phyloP scores from a whole-genome alignment of 2,329 filamentous ascomycete species.

The Neoscytalidium dimidiatum region DNA sequence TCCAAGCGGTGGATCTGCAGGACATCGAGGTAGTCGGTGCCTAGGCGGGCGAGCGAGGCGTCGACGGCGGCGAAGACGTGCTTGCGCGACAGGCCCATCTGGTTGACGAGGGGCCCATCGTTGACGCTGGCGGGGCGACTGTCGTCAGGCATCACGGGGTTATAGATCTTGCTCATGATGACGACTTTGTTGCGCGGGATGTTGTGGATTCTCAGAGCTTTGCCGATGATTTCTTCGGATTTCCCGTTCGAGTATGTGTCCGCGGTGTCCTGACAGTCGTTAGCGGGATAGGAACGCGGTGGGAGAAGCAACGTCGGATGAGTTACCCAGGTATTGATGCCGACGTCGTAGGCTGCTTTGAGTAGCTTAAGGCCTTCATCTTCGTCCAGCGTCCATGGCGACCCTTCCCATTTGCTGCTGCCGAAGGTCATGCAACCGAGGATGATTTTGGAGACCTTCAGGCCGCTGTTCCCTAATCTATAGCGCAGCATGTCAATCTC shows the following conservation, averaged over 20 bases:
- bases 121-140: constrained; percentile 14
- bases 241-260: constrained; percentile 29
- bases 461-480: constrained; percentile 36
- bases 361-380: constrained; percentile 37
- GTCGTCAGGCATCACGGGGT: constrained; percentile 20
- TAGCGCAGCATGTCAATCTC: background rate
- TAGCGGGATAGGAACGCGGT: background rate
- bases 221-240: constrained; percentile 32
- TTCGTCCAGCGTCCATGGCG: constrained; percentile 43
- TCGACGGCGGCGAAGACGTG: constrained; percentile 44
- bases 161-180: constrained; percentile 32
- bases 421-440: constrained; percentile 58
- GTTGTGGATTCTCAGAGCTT: constrained; percentile 27
- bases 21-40: constrained; percentile 61
- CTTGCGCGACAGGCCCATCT: constrained; percentile 37
- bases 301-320: constrained; percentile 38
- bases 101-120: constrained; percentile 35
- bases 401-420: constrained; percentile 40
- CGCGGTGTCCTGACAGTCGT: constrained; percentile 16
- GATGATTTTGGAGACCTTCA: constrained; percentile 59
- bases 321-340: constrained; percentile 49
- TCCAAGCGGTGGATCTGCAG: constrained; percentile 65
- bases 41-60: constrained; percentile 43
- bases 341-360: constrained; percentile 40
- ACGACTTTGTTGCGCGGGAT: constrained; percentile 33